Base-by-base conservation (phyloP, 257 asterid species). In the Striga asiatica region DNA sequence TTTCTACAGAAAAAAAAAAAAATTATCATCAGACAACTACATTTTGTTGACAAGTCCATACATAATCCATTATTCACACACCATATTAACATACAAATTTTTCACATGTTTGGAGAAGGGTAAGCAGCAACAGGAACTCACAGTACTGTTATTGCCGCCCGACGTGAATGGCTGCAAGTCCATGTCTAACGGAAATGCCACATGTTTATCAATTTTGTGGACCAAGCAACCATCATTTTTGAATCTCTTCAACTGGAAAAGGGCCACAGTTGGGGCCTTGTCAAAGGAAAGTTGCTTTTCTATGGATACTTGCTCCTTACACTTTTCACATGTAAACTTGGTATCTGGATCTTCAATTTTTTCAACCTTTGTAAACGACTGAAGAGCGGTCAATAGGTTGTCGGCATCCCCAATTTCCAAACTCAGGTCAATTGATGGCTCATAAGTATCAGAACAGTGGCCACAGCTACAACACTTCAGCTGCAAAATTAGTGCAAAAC, bases 301-400 rank as follows among this genome's bases (percentile, higher is more conserved):
- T 47, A 91, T 48, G 27, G 79, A 65, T 23, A 91, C 96, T 64
- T 73, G 83, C 74, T 91, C 94, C 67, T 73, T 76, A 37, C 98
- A 91, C 25, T 71, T 60, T 64, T 82, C 94, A 75, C 98, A 91
- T 5, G 88, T 84, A 61, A 84, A 80, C 81, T 74, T 87, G 39
- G 62, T 87, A 55, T 87, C 94, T 10, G 76, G 71, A 69, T 83
- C 96, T 59, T 86, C 96, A 65, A 91, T 68, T 65, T 54, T 78
- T 67, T 91, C 98, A 69, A 87, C 80, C 72, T 80, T 84, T 13
- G 98, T 91, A 75, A 91, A 91, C 16, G 96, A 91, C 49, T 84
- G 76, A 47, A 91, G 78, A 72, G 96, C 94, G 47, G 74, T 57
- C 51, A 56, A 38, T 18, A 91, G 81, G 55, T 66, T 37, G 29